phyloP scores from a whole-genome alignment of 176 grass and related monocot species.

The Aegilops bicornis region DNA sequence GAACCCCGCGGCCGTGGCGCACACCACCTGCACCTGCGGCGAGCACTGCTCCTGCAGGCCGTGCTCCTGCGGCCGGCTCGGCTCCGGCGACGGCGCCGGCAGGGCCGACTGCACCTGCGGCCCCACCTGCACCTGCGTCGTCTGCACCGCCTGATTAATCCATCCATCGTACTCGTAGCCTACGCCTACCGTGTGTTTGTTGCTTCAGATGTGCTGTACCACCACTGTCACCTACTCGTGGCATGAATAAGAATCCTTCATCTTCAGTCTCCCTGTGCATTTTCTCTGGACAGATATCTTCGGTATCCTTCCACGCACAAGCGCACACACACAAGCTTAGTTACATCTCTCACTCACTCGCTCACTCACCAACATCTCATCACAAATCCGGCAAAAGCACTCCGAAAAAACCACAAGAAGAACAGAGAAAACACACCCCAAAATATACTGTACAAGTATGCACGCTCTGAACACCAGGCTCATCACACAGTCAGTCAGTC shows the following conservation, averaged over 20 bases:
- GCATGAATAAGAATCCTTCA: not conserved
- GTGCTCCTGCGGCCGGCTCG: not conserved
- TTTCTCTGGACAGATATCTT: not conserved
- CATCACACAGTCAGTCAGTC: not conserved
- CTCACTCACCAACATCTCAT: not conserved
- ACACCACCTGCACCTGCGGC: conserved; percentile 9
- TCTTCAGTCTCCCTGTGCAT: not conserved
- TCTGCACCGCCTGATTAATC: not conserved
- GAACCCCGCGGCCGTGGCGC: not conserved
- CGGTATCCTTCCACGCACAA: not conserved
- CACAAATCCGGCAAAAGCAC: conserved; percentile 34
- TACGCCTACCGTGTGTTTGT: too few relatives aligned
- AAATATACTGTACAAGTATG: conserved; percentile 54
- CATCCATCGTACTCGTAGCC: too few relatives aligned
- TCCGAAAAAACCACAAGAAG: not conserved
- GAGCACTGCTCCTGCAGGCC: conserved; percentile 20
- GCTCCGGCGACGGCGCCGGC: conserved; percentile 5
- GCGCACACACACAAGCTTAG: not conserved
- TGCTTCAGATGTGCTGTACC: not conserved
- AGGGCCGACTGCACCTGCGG: conserved; percentile 13
- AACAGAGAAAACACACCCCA: not conserved
- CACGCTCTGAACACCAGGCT: not conserved
- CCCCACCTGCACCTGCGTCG: not conserved
- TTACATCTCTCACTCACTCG: conserved; percentile 4
- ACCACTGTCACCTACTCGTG: not conserved